A percentile compares a stretch with the other conserved stretches of the same genome.
These are phyloP conservation scores for Fusarium tjaetaba DNA, from an alignment of 2,329 filamentous ascomycete species.

Conservation along the genomic window DNA sequence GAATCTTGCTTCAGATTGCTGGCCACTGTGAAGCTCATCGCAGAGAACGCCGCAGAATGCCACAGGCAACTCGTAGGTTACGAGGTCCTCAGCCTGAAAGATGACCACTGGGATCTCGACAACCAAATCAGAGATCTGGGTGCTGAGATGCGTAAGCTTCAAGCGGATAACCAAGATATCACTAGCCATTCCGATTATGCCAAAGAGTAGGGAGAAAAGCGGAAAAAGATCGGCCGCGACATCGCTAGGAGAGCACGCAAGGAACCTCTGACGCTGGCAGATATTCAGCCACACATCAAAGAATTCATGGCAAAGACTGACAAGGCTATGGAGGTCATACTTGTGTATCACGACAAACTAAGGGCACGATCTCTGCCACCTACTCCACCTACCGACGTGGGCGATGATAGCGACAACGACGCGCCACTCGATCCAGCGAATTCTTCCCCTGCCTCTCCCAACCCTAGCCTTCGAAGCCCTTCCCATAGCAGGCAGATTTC, in stretches of 20 bases:
- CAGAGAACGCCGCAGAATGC: background rate
- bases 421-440: background rate
- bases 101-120: background rate
- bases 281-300: background rate
- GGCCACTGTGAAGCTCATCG: background rate
- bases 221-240: background rate
- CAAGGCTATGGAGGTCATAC: background rate
- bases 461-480: rapidly evolving
- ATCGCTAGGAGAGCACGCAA: background rate
- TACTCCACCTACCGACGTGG: background rate
- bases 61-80: background rate
- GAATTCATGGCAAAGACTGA: background rate
- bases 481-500: background rate
- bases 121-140: background rate
- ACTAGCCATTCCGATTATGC: background rate
- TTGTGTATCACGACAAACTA: background rate
- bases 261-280: rapidly evolving
- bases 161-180: background rate
- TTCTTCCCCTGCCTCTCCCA: no score
- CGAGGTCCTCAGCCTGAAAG: background rate
- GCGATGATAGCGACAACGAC: background rate
- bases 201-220: background rate
- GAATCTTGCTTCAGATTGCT: background rate
- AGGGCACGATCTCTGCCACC: background rate
- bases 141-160: background rate